phyloP scores from a whole-genome alignment of 768 basidiomycete species.

The Mrakia hoshinonis region DNA sequence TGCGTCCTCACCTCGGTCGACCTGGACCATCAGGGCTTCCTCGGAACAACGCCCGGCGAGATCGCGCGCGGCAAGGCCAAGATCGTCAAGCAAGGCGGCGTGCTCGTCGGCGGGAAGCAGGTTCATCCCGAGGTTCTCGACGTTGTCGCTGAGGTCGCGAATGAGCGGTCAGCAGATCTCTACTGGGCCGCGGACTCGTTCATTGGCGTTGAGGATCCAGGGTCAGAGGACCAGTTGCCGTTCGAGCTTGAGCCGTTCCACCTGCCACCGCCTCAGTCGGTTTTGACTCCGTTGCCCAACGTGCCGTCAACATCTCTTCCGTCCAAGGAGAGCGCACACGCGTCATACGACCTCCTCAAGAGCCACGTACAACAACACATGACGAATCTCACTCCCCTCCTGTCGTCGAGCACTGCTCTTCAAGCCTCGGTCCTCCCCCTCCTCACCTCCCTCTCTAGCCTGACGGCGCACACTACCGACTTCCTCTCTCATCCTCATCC shows the following conservation, averaged over 20 bases:
- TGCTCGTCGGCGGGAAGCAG: slow-evolving; percentile 39
- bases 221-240: background rate
- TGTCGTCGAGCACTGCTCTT: slow-evolving; percentile 12
- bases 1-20: slow-evolving; percentile 82
- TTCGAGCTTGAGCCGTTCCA: slow-evolving; percentile 24
- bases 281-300: slow-evolving; percentile 28
- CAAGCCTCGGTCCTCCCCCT: slow-evolving; percentile 12
- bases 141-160: slow-evolving; percentile 40
- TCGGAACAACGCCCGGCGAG: slow-evolving; percentile 62
- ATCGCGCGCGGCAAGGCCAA: slow-evolving; percentile 78
- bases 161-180: slow-evolving; percentile 25
- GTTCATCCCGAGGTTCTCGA: slow-evolving; percentile 45
- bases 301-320: background rate
- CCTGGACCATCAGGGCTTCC: slow-evolving; percentile 83
- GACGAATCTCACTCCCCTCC: background rate
- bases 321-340: background rate
- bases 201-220: background rate
- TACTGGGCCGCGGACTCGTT: background rate
- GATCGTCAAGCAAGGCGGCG: slow-evolving; percentile 55
- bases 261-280: slow-evolving; percentile 18
- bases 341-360: background rate
- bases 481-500: slow-evolving; percentile 7
- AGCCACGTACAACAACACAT: slow-evolving; percentile 10
- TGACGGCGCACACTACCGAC: background rate
- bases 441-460: slow-evolving; percentile 4